Evolutionary conservation across 768 basidiomycete species (phyloP).

Genomic region (Strobilomyces dryophilus): DNA sequence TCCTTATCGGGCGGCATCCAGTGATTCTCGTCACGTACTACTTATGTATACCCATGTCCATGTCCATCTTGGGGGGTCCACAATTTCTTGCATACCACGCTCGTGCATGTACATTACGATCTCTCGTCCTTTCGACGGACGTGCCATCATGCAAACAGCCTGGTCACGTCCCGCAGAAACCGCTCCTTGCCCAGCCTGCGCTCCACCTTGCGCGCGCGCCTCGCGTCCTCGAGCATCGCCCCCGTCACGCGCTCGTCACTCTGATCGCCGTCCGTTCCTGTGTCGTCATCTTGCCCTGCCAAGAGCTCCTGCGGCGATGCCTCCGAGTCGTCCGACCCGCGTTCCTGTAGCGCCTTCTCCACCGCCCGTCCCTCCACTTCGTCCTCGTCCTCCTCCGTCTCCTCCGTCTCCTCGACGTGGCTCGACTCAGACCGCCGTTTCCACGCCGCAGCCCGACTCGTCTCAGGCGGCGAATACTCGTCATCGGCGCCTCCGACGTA

Average conservation of each 20-base stretch:
- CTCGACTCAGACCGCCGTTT: conserved; percentile 14
- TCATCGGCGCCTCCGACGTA: conserved; percentile 13
- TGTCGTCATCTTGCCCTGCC: not conserved
- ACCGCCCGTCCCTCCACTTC: conserved; percentile 9
- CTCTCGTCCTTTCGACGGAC: not conserved
- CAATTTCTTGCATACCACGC: not conserved
- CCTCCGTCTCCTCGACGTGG: not conserved
- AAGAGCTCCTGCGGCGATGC: conserved; percentile 7
- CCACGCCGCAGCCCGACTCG: conserved; percentile 26
- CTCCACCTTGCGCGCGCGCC: conserved; percentile 12
- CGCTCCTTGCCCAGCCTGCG: conserved; percentile 11
- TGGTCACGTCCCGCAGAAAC: conserved; percentile 11
- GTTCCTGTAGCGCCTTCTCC: conserved; percentile 3
- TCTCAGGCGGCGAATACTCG: conserved; percentile 28
- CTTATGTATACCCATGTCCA: not conserved
- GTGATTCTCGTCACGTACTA: not conserved
- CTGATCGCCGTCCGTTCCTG: not conserved
- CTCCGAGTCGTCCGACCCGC: not conserved
- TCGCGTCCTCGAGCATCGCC: not conserved
- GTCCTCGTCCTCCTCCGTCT: not conserved
- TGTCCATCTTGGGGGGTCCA: not conserved
- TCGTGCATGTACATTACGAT: too few relatives aligned
- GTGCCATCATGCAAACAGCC: conserved; percentile 7
- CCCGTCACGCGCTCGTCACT: not conserved
- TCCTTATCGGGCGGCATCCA: conserved; percentile 5